Base-by-base conservation (phyloP, 306 rosid genomes). In the Lagenaria siceraria region DNA sequence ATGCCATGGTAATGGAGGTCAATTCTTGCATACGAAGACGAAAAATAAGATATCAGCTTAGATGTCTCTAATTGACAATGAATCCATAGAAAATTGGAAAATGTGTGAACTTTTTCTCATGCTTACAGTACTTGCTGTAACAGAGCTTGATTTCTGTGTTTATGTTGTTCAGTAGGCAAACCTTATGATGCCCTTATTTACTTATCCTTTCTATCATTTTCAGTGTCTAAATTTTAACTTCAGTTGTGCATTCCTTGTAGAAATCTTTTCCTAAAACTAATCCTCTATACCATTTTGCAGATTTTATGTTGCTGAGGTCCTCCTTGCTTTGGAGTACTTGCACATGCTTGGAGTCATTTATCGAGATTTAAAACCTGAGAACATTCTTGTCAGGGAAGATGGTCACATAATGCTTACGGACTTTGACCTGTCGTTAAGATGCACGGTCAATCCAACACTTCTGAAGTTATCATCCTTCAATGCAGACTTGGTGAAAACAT, bases 341-440 rank as follows among this genome's bases (percentile, higher is more conserved):
- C 96, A 90, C 92, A 90, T 90, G 96, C 92, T 90, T 58, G 96
- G 96, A 71, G 87, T 90, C 71, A 89, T 90, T 76, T 90, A 90
- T 82, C 88, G 96, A 25, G 96, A 90, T 85, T 81, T 90, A 80
- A 90, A 90, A 78, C 96, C 96, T 0, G 96, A 90, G 78, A 90
- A 90, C 85, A 88, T 90, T 82, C 96, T 90, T 76, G 96, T 90
- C 77, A 81, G 96, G 62, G 96, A 90, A 79, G 92, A 88, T 15
- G 96, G 96, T 21, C 96, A 90, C 85, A 90, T 90, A 75, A 90
- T 90, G 96, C 96, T 90, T 72, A 86, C 96, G 10, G 96, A 90
- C 84, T 90, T 90, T 74, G 96, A 90, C 75, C 87, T 90, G 64
- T 90, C 96, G 15, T 82, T 90, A 9, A 81, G 90, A 81, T 90